These are phyloP conservation scores for Fusarium sarcochroum DNA, from an alignment of 2,329 filamentous ascomycete genomes.

Conservation along the genomic window DNA sequence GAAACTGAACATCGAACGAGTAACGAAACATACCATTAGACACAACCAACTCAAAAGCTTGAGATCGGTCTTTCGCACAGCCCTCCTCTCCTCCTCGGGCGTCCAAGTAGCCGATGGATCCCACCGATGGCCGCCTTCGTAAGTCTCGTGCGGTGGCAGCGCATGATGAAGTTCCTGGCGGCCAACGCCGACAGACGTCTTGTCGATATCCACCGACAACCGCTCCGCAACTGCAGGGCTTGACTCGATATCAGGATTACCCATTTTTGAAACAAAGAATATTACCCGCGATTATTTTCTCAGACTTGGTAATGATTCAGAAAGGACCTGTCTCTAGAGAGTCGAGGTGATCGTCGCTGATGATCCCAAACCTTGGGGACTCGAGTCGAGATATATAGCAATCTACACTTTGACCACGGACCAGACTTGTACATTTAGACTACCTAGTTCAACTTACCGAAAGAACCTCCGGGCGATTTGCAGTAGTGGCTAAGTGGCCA, in stretches of 20 bases:
- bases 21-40: slow-evolving; percentile 54
- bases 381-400: slow-evolving; percentile 43
- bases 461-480: slow-evolving; percentile 38
- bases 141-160: slow-evolving; percentile 50
- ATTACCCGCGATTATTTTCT: neutral
- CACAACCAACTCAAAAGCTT: slow-evolving; percentile 59
- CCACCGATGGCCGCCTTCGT: slow-evolving; percentile 60
- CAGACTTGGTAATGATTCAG: neutral
- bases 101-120: slow-evolving; percentile 64
- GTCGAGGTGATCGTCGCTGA: slow-evolving; percentile 18
- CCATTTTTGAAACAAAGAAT: slow-evolving; percentile 33
- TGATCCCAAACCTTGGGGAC: slow-evolving; percentile 22
- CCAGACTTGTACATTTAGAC: neutral
- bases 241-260: slow-evolving; percentile 50
- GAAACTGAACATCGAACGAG: neutral
- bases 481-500: slow-evolving; percentile 9
- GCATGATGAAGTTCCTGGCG: slow-evolving; percentile 55
- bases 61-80: slow-evolving; percentile 68
- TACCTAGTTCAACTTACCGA: slow-evolving; percentile 25
- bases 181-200: slow-evolving; percentile 52
- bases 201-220: slow-evolving; percentile 45
- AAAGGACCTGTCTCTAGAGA: neutral
- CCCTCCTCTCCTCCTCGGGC: slow-evolving; percentile 66
- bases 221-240: slow-evolving; percentile 45
- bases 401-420: slow-evolving; percentile 25